Evolutionary conservation across 257 asterid genomes (phyloP).

Genomic region (Fraxinus excelsior): DNA sequence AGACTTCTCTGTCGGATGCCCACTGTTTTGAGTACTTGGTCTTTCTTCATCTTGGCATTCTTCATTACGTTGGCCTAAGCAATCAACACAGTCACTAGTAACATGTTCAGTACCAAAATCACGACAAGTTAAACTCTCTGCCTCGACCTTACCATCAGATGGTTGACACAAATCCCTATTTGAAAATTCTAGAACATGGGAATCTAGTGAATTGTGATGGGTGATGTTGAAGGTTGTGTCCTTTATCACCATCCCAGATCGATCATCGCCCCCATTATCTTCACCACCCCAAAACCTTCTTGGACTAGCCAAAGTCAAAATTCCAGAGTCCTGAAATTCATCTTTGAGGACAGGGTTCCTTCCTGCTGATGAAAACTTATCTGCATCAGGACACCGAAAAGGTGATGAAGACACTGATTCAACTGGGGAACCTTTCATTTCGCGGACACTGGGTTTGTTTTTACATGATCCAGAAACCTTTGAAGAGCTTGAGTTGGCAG

Average conservation of each 20-base stretch:
- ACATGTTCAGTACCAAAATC: constrained; percentile 29
- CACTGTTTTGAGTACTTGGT: constrained; percentile 40
- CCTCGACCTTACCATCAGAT: constrained; percentile 24
- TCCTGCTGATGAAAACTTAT: constrained; percentile 46
- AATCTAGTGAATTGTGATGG: constrained; percentile 36
- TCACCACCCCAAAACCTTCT: constrained; percentile 55
- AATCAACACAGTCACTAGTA: constrained; percentile 29
- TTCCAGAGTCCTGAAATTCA: constrained; percentile 49
- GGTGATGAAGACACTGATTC: constrained; percentile 99
- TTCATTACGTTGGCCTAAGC: constrained; percentile 43
- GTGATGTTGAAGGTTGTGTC: constrained; percentile 38
- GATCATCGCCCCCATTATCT: constrained; percentile 39
- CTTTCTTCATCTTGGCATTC: constrained; percentile 46
- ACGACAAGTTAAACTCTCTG: constrained; percentile 27
- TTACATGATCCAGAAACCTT: constrained; percentile 87
- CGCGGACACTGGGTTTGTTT: constrained; percentile 62
- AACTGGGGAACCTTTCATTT: constrained; percentile 83
- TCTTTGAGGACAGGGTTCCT: constrained; percentile 45
- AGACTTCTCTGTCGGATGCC: constrained; percentile 50
- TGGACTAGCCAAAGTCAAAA: constrained; percentile 46
- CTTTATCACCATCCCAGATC: constrained; percentile 38
- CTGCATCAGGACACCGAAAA: constrained; percentile 47
- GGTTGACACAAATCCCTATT: constrained; percentile 29
- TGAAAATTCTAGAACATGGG: constrained; percentile 31
- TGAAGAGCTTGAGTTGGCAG: constrained; percentile 97